Evolutionary conservation across 1,284 basidiomycete species (phyloP).

Genomic region (Trametes versicolor): DNA sequence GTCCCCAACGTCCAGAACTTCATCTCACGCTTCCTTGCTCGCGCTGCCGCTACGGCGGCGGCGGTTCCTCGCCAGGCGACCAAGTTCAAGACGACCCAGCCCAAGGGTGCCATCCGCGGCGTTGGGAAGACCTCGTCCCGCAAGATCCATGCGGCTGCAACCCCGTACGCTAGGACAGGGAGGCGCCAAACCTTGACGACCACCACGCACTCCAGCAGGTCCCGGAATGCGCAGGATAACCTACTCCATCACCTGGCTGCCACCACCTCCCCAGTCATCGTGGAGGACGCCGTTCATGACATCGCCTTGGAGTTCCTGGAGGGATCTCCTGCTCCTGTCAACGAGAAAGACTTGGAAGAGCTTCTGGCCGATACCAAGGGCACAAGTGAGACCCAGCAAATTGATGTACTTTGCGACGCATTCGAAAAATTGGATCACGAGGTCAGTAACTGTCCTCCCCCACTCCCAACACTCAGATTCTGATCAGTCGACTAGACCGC

Average conservation of each 20-base stretch:
- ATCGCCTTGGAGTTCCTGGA: background rate
- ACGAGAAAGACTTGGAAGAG: no score
- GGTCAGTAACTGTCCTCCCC: background rate
- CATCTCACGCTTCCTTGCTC: background rate
- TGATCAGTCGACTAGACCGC: background rate
- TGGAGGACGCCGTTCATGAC: background rate
- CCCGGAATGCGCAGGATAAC: no score
- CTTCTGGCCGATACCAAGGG: no score
- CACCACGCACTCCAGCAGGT: background rate
- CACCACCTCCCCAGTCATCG: background rate
- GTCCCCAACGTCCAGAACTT: background rate
- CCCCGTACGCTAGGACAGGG: background rate
- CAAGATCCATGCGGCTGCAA: no score
- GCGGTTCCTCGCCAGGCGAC: no score
- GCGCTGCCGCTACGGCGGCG: background rate
- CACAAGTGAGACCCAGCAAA: no score
- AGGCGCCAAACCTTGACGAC: background rate
- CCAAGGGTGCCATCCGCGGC: no score
- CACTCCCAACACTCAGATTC: background rate
- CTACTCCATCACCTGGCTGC: no score
- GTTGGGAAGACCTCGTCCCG: no score
- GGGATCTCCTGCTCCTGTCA: background rate
- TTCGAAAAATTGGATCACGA: background rate
- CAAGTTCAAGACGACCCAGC: no score
- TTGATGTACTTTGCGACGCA: background rate